Base-by-base conservation (phyloP, 2,329 filamentous ascomycete genomes). In the Colletotrichum tamarilloi region DNA sequence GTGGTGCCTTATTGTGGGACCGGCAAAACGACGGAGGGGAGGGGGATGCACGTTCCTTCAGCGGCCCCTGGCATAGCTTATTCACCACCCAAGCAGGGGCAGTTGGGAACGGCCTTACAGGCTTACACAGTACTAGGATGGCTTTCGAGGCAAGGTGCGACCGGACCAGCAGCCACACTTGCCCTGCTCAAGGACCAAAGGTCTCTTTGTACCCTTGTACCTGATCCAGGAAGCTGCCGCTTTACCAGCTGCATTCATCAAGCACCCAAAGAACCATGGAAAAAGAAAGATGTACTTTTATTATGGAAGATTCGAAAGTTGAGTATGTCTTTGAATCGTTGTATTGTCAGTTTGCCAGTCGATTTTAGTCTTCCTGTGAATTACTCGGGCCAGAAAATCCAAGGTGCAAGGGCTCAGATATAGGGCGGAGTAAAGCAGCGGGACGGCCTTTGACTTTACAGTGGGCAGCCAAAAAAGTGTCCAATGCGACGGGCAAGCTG, bases 1-100 rank as follows among this genome's bases (percentile, higher is more conserved):
- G 62, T 72, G 72, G 59, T 76, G 75, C 74, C 75, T 76, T 75
- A 57, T 22, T 63, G 59, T 70, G 72, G 69, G 68, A 19, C 73
- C 68, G 75, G 75, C 49, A 75, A 69, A 73, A 75, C 63, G 46
- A 64, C 71, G 66, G 74, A 60, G 56, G 68, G 55, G 52, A 11
- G 12, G 58, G 14, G 12, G 24, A 35, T 62, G 67, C 46, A 73
- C 49, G 59, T 35, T 56, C 67, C 65, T 72, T 38, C 53, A 58
- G 69, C 58, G 28, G 60, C 67, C 60, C 56, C 46, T 73, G 56
- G 59, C 16, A 69, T 62, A 73, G 70, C 59, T 70, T 62, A 71
- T 73, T 73, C 71, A 73, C 71, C 67, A 24, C 55, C 56, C 52
- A 55, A 38, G 60, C 60, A 67, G 60, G 70, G 60, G 16, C 55